Base-by-base conservation (phyloP, 2,329 filamentous ascomycete species). In the Aspergillus hiratsukae region DNA sequence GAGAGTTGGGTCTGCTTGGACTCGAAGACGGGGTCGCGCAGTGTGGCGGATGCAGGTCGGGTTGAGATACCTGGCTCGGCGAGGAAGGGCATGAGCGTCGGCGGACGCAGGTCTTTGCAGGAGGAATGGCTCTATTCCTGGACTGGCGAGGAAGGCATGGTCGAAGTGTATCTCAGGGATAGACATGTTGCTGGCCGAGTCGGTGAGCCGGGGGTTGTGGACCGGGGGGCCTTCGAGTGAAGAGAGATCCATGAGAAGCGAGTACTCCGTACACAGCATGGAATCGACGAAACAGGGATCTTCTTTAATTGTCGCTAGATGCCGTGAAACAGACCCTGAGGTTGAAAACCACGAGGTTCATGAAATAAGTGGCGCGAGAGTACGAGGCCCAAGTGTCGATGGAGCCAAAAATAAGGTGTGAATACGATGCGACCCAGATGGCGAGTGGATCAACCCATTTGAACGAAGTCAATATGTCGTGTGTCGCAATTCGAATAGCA, bases 141-240 rank as follows among this genome's bases (percentile, higher is more conserved):
- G 25, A 49, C 8, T 45, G 41, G 19, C 8, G 41, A 45, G 21
- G 8, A 45, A 23, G 41, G 41, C 29, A 37, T 53, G 43, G 6
- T 61, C 54, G 9, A 61, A 45, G 31, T 35, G 57, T 48, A 61
- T 61, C 28, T 53, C 55, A 40, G 59, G 59, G 10, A 58, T 45
- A 17, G 28, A 49, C 23, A 46, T 49, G 40, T 27, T 50, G 14
- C 52, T 31, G 8, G 48, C 28, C 27, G 48, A 5, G 28, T 37
- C 31, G 25, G 58, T 53, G 49, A 64, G 63, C 49, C 60, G 61
- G 8, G 61, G 43, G 49, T 70, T 62, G 10, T 57, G 35, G 25
- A 73, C 62, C 2, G 69, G 70, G 46, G 69, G 69, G 3, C 72
- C 72, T 61, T 72, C 71, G 2, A 74, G 63, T 9, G 69, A 71